phyloP scores from a whole-genome alignment of 2,329 filamentous ascomycete genomes.

The Sclerotiophoma versabilis region DNA sequence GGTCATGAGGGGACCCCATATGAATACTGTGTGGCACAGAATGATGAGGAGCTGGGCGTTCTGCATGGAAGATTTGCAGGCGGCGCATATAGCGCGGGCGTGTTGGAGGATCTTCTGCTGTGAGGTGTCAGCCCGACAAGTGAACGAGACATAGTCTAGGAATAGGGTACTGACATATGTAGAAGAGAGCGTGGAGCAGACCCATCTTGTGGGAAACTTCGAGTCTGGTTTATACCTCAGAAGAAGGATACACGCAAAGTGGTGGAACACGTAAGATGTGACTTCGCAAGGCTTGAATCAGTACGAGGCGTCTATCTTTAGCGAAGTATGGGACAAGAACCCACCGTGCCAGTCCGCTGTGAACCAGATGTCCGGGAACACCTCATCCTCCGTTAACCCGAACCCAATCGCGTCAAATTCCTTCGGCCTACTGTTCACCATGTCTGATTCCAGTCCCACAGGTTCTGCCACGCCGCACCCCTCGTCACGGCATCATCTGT shows the following conservation, averaged over 20 bases:
- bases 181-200: neutral
- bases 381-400: conserved; percentile 12
- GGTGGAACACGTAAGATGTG: conserved; percentile 34
- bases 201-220: conserved; percentile 33
- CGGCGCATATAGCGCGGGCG: conserved; percentile 34
- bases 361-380: conserved; percentile 23
- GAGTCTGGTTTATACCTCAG: conserved; percentile 37
- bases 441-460: conserved; percentile 30
- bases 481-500: conserved; percentile 8
- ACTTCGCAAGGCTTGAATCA: conserved; percentile 19
- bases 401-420: conserved; percentile 38
- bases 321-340: too few species aligned
- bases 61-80: conserved; percentile 31
- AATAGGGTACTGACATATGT: too few species aligned
- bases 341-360: conserved; percentile 38
- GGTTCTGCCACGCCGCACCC: conserved; percentile 25
- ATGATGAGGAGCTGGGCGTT: conserved; percentile 31
- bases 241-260: conserved; percentile 39
- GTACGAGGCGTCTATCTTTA: too few species aligned
- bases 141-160: too few species aligned
- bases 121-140: conserved; percentile 1
- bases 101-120: conserved; percentile 31
- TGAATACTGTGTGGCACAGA: conserved; percentile 36
- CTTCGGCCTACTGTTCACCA: conserved; percentile 32
- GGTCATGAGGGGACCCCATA: conserved; percentile 34